Percentiles rank a stretch among this genome's conserved stretches.
These are phyloP conservation scores for Monosporascus sp. DNA, from an alignment of 2,329 filamentous ascomycete species.

Conservation along the genomic window DNA sequence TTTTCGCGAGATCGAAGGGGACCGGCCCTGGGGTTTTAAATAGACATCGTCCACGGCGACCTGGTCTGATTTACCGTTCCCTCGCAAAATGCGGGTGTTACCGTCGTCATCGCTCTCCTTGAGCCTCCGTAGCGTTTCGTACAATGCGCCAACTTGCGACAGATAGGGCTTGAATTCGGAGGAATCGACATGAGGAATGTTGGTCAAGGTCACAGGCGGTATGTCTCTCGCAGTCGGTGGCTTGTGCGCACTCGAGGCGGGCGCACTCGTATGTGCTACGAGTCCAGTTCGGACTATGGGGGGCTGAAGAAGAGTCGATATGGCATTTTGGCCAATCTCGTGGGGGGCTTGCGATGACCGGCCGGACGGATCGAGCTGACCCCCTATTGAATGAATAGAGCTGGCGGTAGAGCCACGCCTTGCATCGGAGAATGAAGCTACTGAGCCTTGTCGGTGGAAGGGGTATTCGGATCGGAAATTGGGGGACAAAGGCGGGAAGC, in stretches of 20 bases:
- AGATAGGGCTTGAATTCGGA: conserved; percentile 81
- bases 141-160: conserved; percentile 76
- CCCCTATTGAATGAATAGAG: conserved; percentile 82
- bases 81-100: conserved; percentile 32
- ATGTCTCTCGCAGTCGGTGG: conserved; percentile 85
- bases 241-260: conserved; percentile 66
- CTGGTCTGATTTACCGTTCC: conserved; percentile 38
- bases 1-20: conserved; percentile 31
- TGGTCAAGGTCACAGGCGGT: conserved; percentile 84
- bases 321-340: conserved; percentile 86
- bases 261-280: conserved; percentile 68
- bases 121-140: conserved; percentile 80
- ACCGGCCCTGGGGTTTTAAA: conserved; percentile 39
- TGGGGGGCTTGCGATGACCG: conserved; percentile 50
- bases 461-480: conserved; percentile 49
- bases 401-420: conserved; percentile 80
- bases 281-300: conserved; percentile 86
- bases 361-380: conserved; percentile 65
- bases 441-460: conserved; percentile 50
- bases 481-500: conserved; percentile 50
- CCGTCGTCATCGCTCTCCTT: conserved; percentile 71
- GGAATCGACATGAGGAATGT: conserved; percentile 74
- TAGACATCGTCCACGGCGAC: conserved; percentile 36
- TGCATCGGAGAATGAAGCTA: conserved; percentile 40
- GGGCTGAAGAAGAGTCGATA: conserved; percentile 87